Evolutionary conservation across 2,329 filamentous ascomycete species (phyloP).

Genomic region (Hortaea sp.): DNA sequence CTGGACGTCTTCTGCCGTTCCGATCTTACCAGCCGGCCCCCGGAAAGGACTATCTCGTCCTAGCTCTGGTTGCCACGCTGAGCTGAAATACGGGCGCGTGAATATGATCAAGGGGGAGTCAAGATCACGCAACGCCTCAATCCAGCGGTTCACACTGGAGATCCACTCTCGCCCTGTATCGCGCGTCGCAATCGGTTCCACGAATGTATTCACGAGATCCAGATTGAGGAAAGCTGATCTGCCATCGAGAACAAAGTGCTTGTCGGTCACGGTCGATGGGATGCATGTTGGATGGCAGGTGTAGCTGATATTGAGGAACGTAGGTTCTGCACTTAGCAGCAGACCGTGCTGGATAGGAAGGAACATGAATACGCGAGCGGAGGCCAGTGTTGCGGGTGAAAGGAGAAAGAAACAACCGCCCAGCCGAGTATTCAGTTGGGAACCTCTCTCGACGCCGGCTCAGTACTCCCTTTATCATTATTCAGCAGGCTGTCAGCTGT

Average conservation of each 20-base stretch:
- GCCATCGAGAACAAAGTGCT: conserved; percentile 21
- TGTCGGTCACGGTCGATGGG: conserved; percentile 11
- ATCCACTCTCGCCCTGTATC: conserved; percentile 27
- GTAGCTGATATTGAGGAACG: conserved; percentile 6
- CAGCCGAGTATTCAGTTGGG: too few relatives aligned
- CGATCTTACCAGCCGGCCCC: conserved; percentile 20
- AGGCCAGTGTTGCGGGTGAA: too few relatives aligned
- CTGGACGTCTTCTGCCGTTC: conserved; percentile 16
- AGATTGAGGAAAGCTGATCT: conserved; percentile 35
- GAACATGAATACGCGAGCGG: too few relatives aligned
- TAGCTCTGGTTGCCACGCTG: conserved; percentile 26
- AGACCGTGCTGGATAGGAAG: too few relatives aligned
- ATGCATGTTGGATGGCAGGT: conserved; percentile 11
- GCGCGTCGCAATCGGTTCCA: conserved; percentile 25
- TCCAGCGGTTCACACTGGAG: conserved; percentile 27
- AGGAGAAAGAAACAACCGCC: too few relatives aligned
- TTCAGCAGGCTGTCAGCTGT: too few relatives aligned
- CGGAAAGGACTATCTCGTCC: conserved; percentile 26
- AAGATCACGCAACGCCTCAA: conserved; percentile 30
- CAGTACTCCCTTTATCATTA: too few relatives aligned
- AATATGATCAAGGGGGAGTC: conserved; percentile 30
- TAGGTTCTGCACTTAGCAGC: too few relatives aligned
- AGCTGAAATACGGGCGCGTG: conserved; percentile 29
- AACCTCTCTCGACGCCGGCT: too few relatives aligned
- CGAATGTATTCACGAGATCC: conserved; percentile 32